phyloP scores from a whole-genome alignment of 1,284 basidiomycete species.

The Mycena citricolor region DNA sequence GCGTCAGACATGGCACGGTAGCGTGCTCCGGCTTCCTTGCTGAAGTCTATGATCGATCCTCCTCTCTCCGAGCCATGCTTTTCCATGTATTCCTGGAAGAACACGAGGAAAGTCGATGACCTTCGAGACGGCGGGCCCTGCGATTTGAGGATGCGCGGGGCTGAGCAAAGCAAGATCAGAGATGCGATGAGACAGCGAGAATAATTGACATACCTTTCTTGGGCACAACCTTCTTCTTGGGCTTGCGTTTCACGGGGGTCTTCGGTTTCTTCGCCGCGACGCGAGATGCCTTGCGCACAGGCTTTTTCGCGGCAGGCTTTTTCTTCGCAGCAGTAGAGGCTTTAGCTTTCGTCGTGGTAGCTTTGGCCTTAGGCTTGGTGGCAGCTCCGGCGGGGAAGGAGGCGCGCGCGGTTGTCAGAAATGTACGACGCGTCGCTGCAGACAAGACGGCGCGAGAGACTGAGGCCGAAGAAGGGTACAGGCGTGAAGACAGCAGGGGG shows the following conservation, averaged over 20 bases:
- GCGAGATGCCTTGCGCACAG: too few species aligned
- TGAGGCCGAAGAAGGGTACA: neutral
- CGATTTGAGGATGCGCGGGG: slow-evolving; percentile 7
- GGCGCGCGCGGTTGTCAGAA: slow-evolving; percentile 5
- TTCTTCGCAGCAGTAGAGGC: too few species aligned
- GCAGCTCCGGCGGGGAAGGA: slow-evolving; percentile 6
- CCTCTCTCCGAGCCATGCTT: neutral
- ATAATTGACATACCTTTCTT: neutral
- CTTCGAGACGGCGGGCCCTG: slow-evolving; percentile 10
- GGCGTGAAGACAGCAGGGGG: neutral
- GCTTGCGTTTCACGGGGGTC: too few species aligned
- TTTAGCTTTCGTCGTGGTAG: too few species aligned
- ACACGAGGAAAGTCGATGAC: neutral
- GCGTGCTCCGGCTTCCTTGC: too few species aligned
- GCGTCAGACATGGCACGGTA: too few species aligned
- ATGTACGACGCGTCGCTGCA: slow-evolving; percentile 8
- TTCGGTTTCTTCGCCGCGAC: too few species aligned
- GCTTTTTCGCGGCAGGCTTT: too few species aligned
- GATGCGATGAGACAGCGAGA: neutral
- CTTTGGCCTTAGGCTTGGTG: neutral
- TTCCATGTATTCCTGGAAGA: neutral
- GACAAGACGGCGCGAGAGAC: slow-evolving; percentile 7
- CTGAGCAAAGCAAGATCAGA: neutral
- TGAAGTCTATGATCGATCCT: neutral
- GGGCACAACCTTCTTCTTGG: too few species aligned